Evolutionary conservation across 495 filamentous ascomycete genomes (phyloP).

Genomic region (Neurospora sp.): DNA sequence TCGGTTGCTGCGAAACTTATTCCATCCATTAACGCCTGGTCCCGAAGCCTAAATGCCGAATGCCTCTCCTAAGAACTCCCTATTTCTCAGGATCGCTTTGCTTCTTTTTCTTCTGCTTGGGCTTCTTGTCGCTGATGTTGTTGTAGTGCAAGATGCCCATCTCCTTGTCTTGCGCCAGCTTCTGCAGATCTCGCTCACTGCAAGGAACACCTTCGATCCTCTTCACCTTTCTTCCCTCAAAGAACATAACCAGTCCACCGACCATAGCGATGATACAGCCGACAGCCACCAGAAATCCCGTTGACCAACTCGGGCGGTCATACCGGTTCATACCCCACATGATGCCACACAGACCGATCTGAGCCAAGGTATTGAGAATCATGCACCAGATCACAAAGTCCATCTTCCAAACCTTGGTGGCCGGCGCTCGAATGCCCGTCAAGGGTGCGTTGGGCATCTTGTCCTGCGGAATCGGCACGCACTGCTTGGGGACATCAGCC

Average conservation of each 20-base stretch:
- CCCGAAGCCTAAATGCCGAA: neutral
- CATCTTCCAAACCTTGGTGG: constrained; percentile 63
- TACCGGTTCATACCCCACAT: constrained; percentile 75
- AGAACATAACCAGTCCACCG: constrained; percentile 58
- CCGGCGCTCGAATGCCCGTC: constrained; percentile 54
- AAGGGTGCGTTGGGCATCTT: constrained; percentile 47
- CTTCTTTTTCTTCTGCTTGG: constrained; percentile 29
- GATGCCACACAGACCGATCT: constrained; percentile 55
- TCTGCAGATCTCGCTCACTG: constrained; percentile 33
- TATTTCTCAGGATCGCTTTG: constrained; percentile 13
- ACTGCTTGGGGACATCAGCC: constrained; percentile 19
- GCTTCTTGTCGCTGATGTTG: constrained; percentile 43
- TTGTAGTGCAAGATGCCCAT: constrained; percentile 42
- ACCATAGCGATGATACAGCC: constrained; percentile 56
- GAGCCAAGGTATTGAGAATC: constrained; percentile 66
- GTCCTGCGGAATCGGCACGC: constrained; percentile 45
- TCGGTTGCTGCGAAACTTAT: neutral
- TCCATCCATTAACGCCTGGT: neutral
- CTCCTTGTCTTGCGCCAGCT: constrained; percentile 36
- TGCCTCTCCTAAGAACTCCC: neutral
- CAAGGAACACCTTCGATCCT: constrained; percentile 52
- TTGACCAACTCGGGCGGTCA: constrained; percentile 61
- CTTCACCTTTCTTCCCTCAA: constrained; percentile 57
- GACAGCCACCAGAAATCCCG: constrained; percentile 61
- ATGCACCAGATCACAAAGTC: constrained; percentile 72